Evolutionary conservation across 78 protist species (phyloP).

Genomic region (Speleostelium caveatum): DNA sequence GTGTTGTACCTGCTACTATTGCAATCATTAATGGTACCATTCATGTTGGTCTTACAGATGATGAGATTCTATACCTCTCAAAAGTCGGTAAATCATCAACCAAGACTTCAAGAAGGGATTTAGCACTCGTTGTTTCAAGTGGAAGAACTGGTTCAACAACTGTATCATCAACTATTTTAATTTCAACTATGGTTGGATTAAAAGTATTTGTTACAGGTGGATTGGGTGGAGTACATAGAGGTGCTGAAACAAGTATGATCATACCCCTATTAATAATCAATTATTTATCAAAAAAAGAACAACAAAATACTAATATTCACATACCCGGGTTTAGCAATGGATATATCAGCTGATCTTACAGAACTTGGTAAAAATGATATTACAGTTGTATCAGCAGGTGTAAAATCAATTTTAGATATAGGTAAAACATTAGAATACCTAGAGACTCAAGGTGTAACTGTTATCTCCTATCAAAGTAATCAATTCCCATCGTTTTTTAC

Average conservation of each 20-base stretch:
- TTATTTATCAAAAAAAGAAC: too few species aligned
- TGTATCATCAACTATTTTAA: slow-evolving; percentile 95
- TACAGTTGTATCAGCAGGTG: slow-evolving; percentile 98
- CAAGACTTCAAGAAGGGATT: slow-evolving; percentile 94
- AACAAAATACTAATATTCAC: too few species aligned
- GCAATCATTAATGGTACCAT: slow-evolving; percentile 81
- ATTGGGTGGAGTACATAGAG: slow-evolving; percentile 97
- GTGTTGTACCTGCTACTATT: slow-evolving; percentile 99
- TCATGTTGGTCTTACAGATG: slow-evolving; percentile 69
- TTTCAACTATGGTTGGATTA: slow-evolving; percentile 82
- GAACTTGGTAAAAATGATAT: slow-evolving; percentile 96
- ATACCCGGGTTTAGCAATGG: too few species aligned
- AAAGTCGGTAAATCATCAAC: slow-evolving; percentile 57
- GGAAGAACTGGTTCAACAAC: slow-evolving; percentile 94
- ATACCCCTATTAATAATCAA: too few species aligned
- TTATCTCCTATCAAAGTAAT: slow-evolving; percentile 44
- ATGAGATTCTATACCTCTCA: slow-evolving; percentile 67
- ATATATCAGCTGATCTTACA: slow-evolving; percentile 97
- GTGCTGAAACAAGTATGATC: slow-evolving; percentile 82
- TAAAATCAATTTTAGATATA: slow-evolving; percentile 97
- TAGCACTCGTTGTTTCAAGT: slow-evolving; percentile 83
- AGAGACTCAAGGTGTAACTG: slow-evolving; percentile 94
- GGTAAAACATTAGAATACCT: slow-evolving; percentile 84
- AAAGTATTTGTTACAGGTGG: slow-evolving; percentile 96
- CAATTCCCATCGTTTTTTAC: slow-evolving; percentile 95